These are phyloP conservation scores for Pyrenophora teres DNA, from an alignment of 2,329 filamentous ascomycete genomes.

Conservation along the genomic window DNA sequence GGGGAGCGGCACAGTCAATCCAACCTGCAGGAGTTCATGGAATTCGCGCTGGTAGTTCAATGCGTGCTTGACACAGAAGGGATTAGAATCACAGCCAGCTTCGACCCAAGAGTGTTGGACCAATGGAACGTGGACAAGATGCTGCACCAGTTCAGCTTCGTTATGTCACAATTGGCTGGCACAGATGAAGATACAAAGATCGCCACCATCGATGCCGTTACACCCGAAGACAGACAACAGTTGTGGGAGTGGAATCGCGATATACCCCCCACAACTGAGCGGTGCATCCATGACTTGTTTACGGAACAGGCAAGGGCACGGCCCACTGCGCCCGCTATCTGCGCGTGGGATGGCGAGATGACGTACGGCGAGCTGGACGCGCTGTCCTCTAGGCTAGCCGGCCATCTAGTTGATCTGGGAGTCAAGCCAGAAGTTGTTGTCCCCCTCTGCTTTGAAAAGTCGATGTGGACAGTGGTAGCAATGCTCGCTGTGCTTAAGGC, in stretches of 20 bases:
- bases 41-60: too few species aligned
- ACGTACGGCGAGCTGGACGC: constrained; percentile 5
- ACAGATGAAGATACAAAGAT: too few species aligned
- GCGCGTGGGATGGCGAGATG: constrained; percentile 15
- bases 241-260: not conserved
- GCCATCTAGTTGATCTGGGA: constrained; percentile 8
- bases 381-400: constrained; percentile 6
- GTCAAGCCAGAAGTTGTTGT: constrained; percentile 20
- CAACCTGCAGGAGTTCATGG: too few species aligned
- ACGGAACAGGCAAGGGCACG: constrained; percentile 3
- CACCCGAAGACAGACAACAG: too few species aligned
- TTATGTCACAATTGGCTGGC: too few species aligned
- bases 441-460: constrained; percentile 34
- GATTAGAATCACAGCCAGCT: too few species aligned
- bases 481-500: constrained; percentile 51
- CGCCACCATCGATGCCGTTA: too few species aligned
- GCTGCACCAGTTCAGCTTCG: too few species aligned
- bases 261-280: not conserved
- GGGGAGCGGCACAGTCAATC: too few species aligned
- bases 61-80: too few species aligned
- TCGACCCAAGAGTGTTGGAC: too few species aligned
- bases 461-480: constrained; percentile 34
- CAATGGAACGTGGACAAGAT: too few species aligned
- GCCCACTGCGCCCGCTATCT: constrained; percentile 24
- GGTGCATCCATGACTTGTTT: constrained; percentile 24